Conservation (phyloP, 148 eudicot species). For the Cornus controversa region DNA sequence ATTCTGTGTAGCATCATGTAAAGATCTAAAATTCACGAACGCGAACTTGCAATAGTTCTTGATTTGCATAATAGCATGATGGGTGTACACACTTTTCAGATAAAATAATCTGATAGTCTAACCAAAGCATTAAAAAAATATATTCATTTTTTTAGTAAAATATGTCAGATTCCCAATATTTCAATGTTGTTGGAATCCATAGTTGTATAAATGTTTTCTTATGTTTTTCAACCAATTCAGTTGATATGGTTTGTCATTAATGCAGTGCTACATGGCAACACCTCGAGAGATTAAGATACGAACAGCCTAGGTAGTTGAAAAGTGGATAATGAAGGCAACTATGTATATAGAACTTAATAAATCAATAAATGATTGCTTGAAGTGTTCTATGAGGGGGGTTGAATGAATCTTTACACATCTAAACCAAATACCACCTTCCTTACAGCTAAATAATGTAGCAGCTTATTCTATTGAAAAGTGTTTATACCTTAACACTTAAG, state of each 20-base stretch:
- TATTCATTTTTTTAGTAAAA: too few species aligned
- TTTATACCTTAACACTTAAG: background rate
- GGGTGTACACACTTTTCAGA: background rate
- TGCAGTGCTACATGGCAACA: background rate
- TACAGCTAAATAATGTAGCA: background rate
- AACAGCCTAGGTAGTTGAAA: background rate
- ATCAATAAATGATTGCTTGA: background rate
- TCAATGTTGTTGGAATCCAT: too few species aligned
- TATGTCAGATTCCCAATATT: too few species aligned
- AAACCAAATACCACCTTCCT: background rate
- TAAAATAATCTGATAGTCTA: too few species aligned
- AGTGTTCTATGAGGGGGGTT: background rate
- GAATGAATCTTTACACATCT: background rate
- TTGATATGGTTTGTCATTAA: too few species aligned
- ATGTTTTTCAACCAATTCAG: background rate
- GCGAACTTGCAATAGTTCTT: background rate
- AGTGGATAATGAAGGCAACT: background rate
- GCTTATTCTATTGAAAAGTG: background rate
- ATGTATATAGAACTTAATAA: background rate
- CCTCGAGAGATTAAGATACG: background rate
- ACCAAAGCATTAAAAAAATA: too few species aligned
- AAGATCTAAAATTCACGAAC: background rate
- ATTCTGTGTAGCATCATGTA: background rate
- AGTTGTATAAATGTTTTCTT: background rate
- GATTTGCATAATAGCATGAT: background rate